Evolutionary conservation across 495 filamentous ascomycete genomes (phyloP).

Genomic region (Trichoderma orchidacearum): DNA sequence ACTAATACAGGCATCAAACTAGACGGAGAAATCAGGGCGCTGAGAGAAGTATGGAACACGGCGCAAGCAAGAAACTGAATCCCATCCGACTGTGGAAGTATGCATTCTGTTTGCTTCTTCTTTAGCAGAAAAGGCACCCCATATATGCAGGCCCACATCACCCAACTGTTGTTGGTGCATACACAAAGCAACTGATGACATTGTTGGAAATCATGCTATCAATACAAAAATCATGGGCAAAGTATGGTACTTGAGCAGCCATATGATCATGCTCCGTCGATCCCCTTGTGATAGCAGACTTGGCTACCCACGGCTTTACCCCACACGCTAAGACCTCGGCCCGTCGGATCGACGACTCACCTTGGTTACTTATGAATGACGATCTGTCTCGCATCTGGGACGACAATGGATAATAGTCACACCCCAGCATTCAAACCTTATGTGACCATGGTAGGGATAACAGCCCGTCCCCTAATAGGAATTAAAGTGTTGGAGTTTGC

Average conservation of each 20-base stretch:
- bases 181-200: no score
- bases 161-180: no score
- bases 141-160: no score
- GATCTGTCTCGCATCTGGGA: neutral
- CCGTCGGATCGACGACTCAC: neutral
- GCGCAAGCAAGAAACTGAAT: neutral
- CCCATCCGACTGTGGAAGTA: neutral
- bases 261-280: no score
- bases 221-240: no score
- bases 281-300: no score
- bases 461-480: conserved; percentile 51
- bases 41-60: neutral
- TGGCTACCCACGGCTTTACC: neutral
- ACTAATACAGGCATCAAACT: neutral
- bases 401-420: neutral
- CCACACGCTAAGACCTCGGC: neutral
- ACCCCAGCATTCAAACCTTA: neutral
- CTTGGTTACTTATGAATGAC: neutral
- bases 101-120: no score
- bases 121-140: no score
- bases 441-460: neutral
- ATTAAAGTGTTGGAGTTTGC: conserved; percentile 81
- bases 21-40: neutral
- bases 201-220: no score
- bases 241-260: no score